Evolutionary conservation across 441 rosid genomes (phyloP).

Genomic region (Aquilaria agallochum): DNA sequence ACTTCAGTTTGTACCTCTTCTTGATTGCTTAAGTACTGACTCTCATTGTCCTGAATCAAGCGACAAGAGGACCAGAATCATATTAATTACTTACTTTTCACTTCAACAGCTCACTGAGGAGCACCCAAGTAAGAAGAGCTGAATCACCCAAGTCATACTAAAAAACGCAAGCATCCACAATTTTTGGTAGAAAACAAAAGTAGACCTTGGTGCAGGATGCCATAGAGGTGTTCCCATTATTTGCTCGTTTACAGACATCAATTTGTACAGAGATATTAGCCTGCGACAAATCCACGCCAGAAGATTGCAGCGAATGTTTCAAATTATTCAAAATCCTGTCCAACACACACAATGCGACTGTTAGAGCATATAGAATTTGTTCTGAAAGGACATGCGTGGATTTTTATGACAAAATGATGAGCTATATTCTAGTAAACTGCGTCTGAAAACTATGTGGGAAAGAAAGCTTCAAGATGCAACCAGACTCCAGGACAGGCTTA

Average conservation of each 20-base stretch:
- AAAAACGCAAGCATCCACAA: background rate
- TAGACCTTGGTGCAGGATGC: slow-evolving; percentile 52
- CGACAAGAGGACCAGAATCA: background rate
- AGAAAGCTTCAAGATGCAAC: no score
- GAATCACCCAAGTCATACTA: no score
- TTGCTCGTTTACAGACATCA: slow-evolving; percentile 41
- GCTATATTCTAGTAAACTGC: no score
- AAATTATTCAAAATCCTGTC: slow-evolving; percentile 36
- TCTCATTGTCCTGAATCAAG: slow-evolving; percentile 37
- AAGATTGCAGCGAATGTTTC: slow-evolving; percentile 43
- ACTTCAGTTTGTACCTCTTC: slow-evolving; percentile 27
- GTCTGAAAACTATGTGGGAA: no score
- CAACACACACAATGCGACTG: slow-evolving; percentile 12
- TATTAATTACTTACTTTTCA: no score
- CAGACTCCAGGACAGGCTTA: no score
- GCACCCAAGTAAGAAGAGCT: no score
- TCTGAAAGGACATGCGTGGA: background rate
- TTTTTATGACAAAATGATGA: no score
- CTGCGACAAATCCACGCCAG: slow-evolving; percentile 52
- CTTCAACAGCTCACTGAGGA: no score
- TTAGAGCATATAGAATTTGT: slow-evolving; percentile 8
- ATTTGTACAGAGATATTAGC: slow-evolving; percentile 46
- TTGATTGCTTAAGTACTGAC: slow-evolving; percentile 24
- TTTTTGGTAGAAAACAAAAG: slow-evolving; percentile 2
- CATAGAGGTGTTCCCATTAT: slow-evolving; percentile 11